A percentile compares a stretch with the other conserved stretches of the same genome.
Conservation (phyloP, 1,284 basidiomycete species). For the Pseudozyma thailandica region DNA sequence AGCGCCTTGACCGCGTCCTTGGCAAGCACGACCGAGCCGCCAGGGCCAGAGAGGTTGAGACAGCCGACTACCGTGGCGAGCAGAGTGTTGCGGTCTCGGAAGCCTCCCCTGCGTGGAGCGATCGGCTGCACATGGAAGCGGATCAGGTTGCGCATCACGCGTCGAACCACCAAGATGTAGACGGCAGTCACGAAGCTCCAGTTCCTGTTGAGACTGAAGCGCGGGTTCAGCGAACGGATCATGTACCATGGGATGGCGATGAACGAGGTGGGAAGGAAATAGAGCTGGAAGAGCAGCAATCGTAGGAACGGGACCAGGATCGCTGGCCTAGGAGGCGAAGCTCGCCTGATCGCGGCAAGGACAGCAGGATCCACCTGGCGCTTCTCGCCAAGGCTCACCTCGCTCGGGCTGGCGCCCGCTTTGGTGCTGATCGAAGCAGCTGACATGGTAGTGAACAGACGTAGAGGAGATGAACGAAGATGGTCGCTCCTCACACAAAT, state of each 20-base stretch:
- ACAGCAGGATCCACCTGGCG: slow-evolving; percentile 47
- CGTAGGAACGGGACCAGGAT: slow-evolving; percentile 41
- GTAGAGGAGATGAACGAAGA: no score
- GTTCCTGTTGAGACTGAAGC: slow-evolving; percentile 41
- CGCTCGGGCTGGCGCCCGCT: slow-evolving; percentile 15
- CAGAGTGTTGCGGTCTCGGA: slow-evolving; percentile 54
- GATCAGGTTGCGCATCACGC: slow-evolving; percentile 54
- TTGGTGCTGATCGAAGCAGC: slow-evolving; percentile 14
- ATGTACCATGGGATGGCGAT: slow-evolving; percentile 51
- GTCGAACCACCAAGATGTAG: slow-evolving; percentile 50
- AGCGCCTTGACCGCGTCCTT: slow-evolving; percentile 50
- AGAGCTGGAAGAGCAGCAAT: slow-evolving; percentile 56
- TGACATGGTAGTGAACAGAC: slow-evolving; percentile 13
- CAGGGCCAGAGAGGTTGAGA: slow-evolving; percentile 58
- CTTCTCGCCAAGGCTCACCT: slow-evolving; percentile 17
- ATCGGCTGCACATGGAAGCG: slow-evolving; percentile 60
- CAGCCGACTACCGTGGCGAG: slow-evolving; percentile 47
- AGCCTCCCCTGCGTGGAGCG: slow-evolving; percentile 56
- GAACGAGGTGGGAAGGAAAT: slow-evolving; percentile 54
- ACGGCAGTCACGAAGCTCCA: slow-evolving; percentile 55
- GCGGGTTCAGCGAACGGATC: slow-evolving; percentile 49
- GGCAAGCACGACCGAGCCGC: slow-evolving; percentile 53
- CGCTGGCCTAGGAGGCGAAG: slow-evolving; percentile 33
- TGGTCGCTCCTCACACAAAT: no score
- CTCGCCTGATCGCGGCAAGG: slow-evolving; percentile 33